Conservation (phyloP, 2,329 filamentous ascomycete genomes). For the Trichoderma asperellum region DNA sequence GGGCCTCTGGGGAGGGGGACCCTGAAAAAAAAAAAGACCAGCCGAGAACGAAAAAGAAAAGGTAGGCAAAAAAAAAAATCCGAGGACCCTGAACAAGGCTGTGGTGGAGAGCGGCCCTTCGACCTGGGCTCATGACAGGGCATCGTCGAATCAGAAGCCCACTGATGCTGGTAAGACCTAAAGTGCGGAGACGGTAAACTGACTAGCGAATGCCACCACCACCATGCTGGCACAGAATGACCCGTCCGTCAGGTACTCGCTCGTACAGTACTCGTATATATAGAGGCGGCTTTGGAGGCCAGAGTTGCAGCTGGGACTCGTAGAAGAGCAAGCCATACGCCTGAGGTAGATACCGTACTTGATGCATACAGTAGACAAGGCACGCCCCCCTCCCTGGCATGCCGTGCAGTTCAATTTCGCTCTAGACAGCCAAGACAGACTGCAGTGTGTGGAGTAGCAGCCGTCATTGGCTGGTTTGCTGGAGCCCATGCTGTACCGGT, state of each 20-base stretch:
- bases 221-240: background rate
- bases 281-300: background rate
- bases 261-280: background rate
- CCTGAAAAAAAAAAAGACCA: slow-evolving; percentile 6
- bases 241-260: background rate
- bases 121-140: slow-evolving; percentile 19
- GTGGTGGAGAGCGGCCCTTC: slow-evolving; percentile 8
- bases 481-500: slow-evolving; percentile 9
- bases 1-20: slow-evolving; percentile 2
- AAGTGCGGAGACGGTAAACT: background rate
- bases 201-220: background rate
- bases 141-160: slow-evolving; percentile 21
- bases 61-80: background rate
- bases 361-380: background rate
- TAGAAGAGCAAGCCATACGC: background rate
- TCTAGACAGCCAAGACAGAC: slow-evolving; percentile 8
- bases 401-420: slow-evolving; percentile 6
- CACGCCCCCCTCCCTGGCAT: slow-evolving; percentile 3
- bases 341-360: background rate
- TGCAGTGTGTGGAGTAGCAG: background rate
- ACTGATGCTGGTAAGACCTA: slow-evolving; percentile 13
- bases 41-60: slow-evolving; percentile 5
- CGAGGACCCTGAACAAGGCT: slow-evolving; percentile 21
- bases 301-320: background rate
- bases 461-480: background rate